Conservation (phyloP, 768 basidiomycete species). For the Auricularia heimuer region DNA sequence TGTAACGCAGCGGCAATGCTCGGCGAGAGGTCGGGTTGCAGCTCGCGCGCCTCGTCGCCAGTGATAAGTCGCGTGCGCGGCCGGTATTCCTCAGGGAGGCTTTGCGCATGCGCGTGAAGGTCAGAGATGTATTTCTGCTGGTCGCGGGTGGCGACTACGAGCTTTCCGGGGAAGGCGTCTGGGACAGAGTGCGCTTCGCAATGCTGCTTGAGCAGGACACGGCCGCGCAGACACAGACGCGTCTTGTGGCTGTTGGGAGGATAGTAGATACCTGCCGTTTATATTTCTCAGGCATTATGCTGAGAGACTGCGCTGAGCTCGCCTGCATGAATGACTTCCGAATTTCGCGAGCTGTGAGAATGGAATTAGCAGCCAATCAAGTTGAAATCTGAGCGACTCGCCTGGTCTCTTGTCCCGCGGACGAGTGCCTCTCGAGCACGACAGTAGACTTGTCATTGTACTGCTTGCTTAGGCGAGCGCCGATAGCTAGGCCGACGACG, state of each 20-base stretch:
- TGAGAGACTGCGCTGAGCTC: slow-evolving; percentile 6
- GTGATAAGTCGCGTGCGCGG: slow-evolving; percentile 61
- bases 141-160: slow-evolving; percentile 67
- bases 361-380: background rate
- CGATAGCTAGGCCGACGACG: slow-evolving; percentile 79
- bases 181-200: slow-evolving; percentile 58
- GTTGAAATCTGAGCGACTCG: slow-evolving; percentile 14
- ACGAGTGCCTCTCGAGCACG: slow-evolving; percentile 67
- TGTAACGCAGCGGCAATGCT: slow-evolving; percentile 66
- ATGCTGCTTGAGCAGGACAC: slow-evolving; percentile 71
- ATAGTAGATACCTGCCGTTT: slow-evolving; percentile 66
- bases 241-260: slow-evolving; percentile 79
- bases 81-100: slow-evolving; percentile 28
- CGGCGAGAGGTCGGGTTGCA: slow-evolving; percentile 76
- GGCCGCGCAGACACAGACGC: slow-evolving; percentile 73
- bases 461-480: slow-evolving; percentile 54
- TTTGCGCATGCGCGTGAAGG: slow-evolving; percentile 53
- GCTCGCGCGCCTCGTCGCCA: slow-evolving; percentile 51
- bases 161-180: slow-evolving; percentile 70
- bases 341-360: slow-evolving; percentile 69
- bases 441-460: slow-evolving; percentile 65
- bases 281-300: background rate
- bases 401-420: slow-evolving; percentile 84
- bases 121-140: slow-evolving; percentile 63
- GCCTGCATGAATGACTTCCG: slow-evolving; percentile 92